A percentile compares a stretch with the other conserved stretches of the same genome.
Evolutionary conservation across 805 yeast genomes (phyloP).

Genomic region (Candida nanaspora): DNA sequence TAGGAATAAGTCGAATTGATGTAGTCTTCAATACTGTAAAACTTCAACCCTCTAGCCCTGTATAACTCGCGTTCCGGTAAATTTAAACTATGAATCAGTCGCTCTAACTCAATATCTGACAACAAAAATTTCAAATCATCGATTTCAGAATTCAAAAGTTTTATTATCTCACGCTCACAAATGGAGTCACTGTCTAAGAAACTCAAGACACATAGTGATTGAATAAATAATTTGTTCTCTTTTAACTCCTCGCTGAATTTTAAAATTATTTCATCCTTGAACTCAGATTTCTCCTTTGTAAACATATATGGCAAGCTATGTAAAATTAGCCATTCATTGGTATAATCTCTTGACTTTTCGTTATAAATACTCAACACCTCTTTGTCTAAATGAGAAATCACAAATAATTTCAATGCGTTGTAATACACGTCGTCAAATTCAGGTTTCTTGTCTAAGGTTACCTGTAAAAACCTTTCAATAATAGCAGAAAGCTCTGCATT

Average conservation of each 20-base stretch:
- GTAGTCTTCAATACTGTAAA: constrained; percentile 41
- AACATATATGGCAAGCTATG: constrained; percentile 7
- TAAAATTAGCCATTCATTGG: constrained; percentile 1
- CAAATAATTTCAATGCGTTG: constrained; percentile 23
- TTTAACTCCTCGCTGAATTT: constrained; percentile 46
- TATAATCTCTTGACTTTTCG: background rate
- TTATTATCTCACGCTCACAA: constrained; percentile 34
- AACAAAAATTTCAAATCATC: constrained; percentile 21
- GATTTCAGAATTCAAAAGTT: constrained; percentile 28
- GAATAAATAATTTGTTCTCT: constrained; percentile 40
- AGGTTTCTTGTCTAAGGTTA: constrained; percentile 4
- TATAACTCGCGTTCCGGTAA: constrained; percentile 43
- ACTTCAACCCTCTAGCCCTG: constrained; percentile 55
- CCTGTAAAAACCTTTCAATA: constrained; percentile 20
- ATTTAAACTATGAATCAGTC: constrained; percentile 30
- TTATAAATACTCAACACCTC: constrained; percentile 2
- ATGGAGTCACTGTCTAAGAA: constrained; percentile 44
- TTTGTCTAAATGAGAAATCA: constrained; percentile 11
- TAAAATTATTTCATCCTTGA: constrained; percentile 14
- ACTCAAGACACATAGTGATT: constrained; percentile 56
- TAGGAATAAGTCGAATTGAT: constrained; percentile 56
- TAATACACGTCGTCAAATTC: constrained; percentile 9
- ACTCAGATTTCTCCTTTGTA: constrained; percentile 7
- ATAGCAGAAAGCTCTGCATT: constrained; percentile 27
- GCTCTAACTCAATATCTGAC: constrained; percentile 23